Conservation (phyloP, 2,329 filamentous ascomycete species). For the Talaromyces atroroseus region DNA sequence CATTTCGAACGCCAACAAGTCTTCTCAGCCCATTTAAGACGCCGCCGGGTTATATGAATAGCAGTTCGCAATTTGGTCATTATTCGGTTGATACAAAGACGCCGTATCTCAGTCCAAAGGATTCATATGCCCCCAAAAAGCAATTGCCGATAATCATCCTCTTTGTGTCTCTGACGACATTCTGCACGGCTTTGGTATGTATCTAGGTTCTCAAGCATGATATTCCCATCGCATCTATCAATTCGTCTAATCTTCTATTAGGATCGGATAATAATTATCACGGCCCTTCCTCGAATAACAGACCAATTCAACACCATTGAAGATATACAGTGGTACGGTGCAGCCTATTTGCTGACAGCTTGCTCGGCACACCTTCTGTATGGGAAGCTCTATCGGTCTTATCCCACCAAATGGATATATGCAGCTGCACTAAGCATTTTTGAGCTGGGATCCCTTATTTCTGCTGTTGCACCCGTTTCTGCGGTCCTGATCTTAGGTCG, state of each 20-base stretch:
- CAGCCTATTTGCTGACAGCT: slow-evolving; percentile 33
- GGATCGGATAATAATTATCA: slow-evolving; percentile 32
- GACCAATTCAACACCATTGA: slow-evolving; percentile 37
- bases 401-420: slow-evolving; percentile 31
- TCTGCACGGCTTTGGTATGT: slow-evolving; percentile 4
- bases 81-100: neutral
- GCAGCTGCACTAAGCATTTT: slow-evolving; percentile 31
- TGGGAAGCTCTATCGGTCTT: slow-evolving; percentile 33
- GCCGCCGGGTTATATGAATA: neutral
- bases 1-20: slow-evolving; percentile 1
- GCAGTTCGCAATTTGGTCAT: neutral
- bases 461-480: slow-evolving; percentile 27
- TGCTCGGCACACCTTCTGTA: slow-evolving; percentile 33
- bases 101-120: neutral
- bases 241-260: neutral
- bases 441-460: slow-evolving; percentile 31
- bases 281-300: slow-evolving; percentile 38
- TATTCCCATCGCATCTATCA: neutral
- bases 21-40: neutral
- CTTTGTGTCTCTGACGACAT: neutral
- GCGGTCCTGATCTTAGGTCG: slow-evolving; percentile 29
- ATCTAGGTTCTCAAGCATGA: neutral
- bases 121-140: slow-evolving; percentile 1
- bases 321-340: slow-evolving; percentile 42
- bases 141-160: neutral